Percentiles rank a stretch among this genome's conserved stretches.
Evolutionary conservation across 2,329 filamentous ascomycete species (phyloP).

Genomic region (Fusarium transvaalense): DNA sequence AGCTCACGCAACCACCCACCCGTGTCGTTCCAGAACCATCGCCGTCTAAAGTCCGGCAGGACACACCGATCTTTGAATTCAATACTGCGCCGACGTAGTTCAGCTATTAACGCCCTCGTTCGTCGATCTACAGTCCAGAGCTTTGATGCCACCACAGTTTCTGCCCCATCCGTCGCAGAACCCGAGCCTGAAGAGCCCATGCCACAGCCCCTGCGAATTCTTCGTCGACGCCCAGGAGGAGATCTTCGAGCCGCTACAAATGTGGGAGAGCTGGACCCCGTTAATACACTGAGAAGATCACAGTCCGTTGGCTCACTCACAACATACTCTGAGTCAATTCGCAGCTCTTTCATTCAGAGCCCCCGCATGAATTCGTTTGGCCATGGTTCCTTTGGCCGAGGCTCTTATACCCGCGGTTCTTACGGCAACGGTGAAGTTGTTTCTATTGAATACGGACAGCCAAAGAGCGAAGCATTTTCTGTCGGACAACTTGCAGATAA

Average conservation of each 20-base stretch:
- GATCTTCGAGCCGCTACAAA: conserved; percentile 77
- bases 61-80: conserved; percentile 65
- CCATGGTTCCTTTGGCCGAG: conserved; percentile 40
- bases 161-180: conserved; percentile 63
- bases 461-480: conserved; percentile 64
- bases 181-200: conserved; percentile 56
- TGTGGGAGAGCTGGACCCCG: conserved; percentile 69
- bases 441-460: conserved; percentile 42
- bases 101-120: conserved; percentile 68
- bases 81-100: conserved; percentile 68
- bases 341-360: conserved; percentile 67
- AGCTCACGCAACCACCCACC: conserved; percentile 48
- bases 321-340: conserved; percentile 70
- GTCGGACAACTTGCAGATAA: conserved; percentile 69
- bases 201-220: conserved; percentile 69
- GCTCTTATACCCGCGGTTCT: conserved; percentile 9
- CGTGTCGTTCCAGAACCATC: conserved; percentile 55
- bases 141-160: conserved; percentile 69
- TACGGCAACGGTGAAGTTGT: conserved; percentile 38
- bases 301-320: conserved; percentile 71
- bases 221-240: conserved; percentile 80
- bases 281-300: conserved; percentile 62
- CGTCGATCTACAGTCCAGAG: conserved; percentile 67
- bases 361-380: conserved; percentile 51
- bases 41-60: conserved; percentile 61